Percentiles rank a stretch among this genome's conserved stretches.
Evolutionary conservation across 1,139 yeast genomes (phyloP).

Genomic region (Eremothecium sinecaudum): DNA sequence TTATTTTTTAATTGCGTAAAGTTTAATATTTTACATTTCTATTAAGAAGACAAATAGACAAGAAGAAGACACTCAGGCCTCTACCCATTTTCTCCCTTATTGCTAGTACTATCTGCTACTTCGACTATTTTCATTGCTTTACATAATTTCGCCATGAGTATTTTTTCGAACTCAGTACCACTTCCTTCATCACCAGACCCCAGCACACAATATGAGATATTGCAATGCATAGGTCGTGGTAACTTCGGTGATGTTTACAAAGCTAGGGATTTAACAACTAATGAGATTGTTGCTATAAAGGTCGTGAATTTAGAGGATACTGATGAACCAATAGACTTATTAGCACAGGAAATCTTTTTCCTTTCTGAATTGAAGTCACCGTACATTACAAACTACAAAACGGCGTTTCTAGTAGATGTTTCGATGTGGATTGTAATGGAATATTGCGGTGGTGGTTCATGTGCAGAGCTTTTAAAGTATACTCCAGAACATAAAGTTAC

Average conservation of each 20-base stretch:
- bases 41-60: constrained; percentile 4
- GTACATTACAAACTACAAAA: constrained; percentile 54
- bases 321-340: constrained; percentile 58
- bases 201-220: constrained; percentile 32
- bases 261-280: constrained; percentile 32
- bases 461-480: constrained; percentile 58
- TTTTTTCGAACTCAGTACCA: constrained; percentile 6
- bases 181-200: constrained; percentile 6
- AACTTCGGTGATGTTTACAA: constrained; percentile 81
- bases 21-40: constrained; percentile 1
- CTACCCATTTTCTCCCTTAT: constrained; percentile 4
- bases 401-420: constrained; percentile 52
- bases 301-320: constrained; percentile 66
- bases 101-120: constrained; percentile 6
- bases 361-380: constrained; percentile 56
- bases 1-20: constrained; percentile 1
- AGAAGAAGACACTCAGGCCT: constrained; percentile 6
- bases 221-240: constrained; percentile 68
- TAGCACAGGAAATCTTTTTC: constrained; percentile 68
- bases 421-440: constrained; percentile 88
- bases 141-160: constrained; percentile 6
- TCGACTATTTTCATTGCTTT: constrained; percentile 1
- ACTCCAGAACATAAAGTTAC: constrained; percentile 38
- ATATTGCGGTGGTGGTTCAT: constrained; percentile 86
- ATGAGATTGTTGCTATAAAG: constrained; percentile 56